Evolutionary conservation across 2,329 filamentous ascomycete species (phyloP).

Genomic region (Colletotrichum sp.): DNA sequence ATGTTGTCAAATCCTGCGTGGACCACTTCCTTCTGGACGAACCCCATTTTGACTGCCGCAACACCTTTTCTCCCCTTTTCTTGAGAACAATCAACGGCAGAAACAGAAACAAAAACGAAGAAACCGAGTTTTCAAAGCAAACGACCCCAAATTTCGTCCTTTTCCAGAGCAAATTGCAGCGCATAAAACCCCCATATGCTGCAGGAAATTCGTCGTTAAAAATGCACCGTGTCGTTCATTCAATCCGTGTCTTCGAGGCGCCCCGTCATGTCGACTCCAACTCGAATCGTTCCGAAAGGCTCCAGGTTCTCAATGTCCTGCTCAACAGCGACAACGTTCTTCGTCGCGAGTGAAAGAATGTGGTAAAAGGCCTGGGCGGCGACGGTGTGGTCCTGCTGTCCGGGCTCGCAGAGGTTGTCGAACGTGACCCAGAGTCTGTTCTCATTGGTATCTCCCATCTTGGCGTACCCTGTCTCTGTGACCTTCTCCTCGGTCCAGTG

Average conservation of each 20-base stretch:
- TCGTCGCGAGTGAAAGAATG: constrained; percentile 72
- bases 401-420: constrained; percentile 68
- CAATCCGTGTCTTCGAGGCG: neutral
- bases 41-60: neutral
- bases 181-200: neutral
- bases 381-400: constrained; percentile 58
- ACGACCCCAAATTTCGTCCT: neutral
- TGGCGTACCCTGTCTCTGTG: constrained; percentile 32
- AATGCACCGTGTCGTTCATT: neutral
- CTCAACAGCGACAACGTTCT: constrained; percentile 63
- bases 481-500: constrained; percentile 43
- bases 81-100: neutral
- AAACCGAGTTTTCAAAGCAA: neutral
- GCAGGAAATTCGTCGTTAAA: neutral
- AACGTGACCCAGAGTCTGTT: constrained; percentile 64
- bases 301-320: constrained; percentile 54
- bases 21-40: neutral
- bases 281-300: constrained; percentile 52
- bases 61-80: neutral
- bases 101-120: neutral
- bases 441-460: constrained; percentile 32
- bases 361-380: constrained; percentile 81
- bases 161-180: neutral
- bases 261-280: constrained; percentile 35
- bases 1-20: neutral